Base-by-base conservation (phyloP, 768 basidiomycete species). In the Dacryopinax spathularia region DNA sequence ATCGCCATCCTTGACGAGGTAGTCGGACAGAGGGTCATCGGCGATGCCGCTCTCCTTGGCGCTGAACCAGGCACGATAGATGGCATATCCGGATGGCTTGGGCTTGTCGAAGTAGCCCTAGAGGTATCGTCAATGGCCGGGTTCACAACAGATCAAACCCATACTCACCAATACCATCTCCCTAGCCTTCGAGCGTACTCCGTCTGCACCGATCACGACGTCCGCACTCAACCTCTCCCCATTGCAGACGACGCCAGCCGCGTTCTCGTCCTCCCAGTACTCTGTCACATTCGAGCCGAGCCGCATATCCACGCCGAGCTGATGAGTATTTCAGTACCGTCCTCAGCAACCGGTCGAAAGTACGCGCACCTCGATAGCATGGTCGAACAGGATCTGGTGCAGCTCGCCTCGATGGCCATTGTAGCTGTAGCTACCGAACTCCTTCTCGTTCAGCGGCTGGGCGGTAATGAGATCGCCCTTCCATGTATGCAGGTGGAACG, bases 351-450 rank as follows among this genome's bases (percentile, higher is more conserved):
- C 5, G 29, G 33, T 6, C 31, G 29, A 1, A 2, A 35, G 5
- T 1, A 18, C 59, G 16, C 65, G 34, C 29, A 66, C 41, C 41
- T 62, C 63, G 31, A 34, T 37, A 27, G 70, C 75, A 43, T 67
- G 63, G 4, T 67, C 44, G 29, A 68, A 63, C 22, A 72, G 48
- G 33, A 70, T 62, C 15, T 64, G 33, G 61, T 69, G 66, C 29
- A 75, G 60, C 62, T 71, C 70, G 44, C 64, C 70, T 41, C 69
- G 72, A 65, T 71, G 68, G n/a, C 69, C 72, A 63, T 71, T 68
- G 65, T 72, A 70, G 33, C 64, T 62, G 66, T 67, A 66, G 60
- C 67, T 66, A 41, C 64, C 68, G 59, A 60, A 68, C 33, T 43
- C 61, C 34, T 60, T 64, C 33, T 35, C 62, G 56, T 64, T 61